phyloP scores from a whole-genome alignment of 225 moss, liverwort and hornwort species.

The Antitrichia curtipendula region DNA sequence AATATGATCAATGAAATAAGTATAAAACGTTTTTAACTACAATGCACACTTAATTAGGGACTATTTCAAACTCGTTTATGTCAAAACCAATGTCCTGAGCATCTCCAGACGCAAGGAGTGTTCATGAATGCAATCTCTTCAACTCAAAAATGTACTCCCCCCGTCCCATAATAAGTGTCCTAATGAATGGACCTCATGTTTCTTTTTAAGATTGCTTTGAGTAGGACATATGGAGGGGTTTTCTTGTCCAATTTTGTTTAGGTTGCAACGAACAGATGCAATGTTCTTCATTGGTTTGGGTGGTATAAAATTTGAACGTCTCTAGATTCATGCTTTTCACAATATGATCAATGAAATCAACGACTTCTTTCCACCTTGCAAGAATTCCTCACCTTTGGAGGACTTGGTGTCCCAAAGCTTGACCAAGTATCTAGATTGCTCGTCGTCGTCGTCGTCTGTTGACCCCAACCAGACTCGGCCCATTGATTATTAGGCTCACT shows the following conservation, averaged over 20 bases:
- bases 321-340: background rate
- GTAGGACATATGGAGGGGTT: too few species aligned
- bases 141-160: background rate
- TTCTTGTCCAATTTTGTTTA: background rate
- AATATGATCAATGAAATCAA: background rate
- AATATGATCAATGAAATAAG: background rate
- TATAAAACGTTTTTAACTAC: background rate
- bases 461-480: conserved; percentile 61
- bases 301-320: background rate
- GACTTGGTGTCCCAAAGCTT: conserved; percentile 30
- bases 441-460: background rate
- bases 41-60: background rate
- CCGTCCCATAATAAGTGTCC: too few species aligned
- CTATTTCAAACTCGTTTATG: background rate
- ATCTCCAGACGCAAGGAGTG: background rate
- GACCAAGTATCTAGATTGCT: conserved; percentile 23
- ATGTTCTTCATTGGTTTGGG: background rate
- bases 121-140: background rate
- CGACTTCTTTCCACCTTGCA: background rate
- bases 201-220: background rate
- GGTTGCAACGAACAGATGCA: background rate
- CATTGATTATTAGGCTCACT: conserved; percentile 26
- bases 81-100: background rate
- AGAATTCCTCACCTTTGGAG: conserved; percentile 11
- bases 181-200: background rate